These are phyloP conservation scores for Kodamaea ohmeri DNA, from an alignment of 1,139 yeast genomes.

Conservation along the genomic window DNA sequence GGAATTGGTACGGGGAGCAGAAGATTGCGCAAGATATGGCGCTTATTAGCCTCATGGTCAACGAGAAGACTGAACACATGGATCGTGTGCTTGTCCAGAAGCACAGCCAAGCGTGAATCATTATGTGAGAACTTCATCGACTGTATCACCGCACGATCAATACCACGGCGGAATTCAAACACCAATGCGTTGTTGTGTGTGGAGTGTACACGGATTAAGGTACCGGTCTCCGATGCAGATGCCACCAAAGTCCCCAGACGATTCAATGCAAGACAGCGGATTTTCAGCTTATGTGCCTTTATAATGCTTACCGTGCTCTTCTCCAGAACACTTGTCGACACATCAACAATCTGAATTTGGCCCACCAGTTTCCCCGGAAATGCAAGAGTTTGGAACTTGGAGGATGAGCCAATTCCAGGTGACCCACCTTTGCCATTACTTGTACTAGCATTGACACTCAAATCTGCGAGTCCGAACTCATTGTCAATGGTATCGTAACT, in stretches of 20 bases:
- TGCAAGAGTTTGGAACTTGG: conserved; percentile 55
- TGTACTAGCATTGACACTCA: conserved; percentile 36
- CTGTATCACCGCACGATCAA: conserved; percentile 77
- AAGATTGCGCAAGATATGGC: conserved; percentile 65
- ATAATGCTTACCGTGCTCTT: conserved; percentile 66
- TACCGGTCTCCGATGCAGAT: conserved; percentile 85
- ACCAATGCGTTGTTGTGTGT: conserved; percentile 69
- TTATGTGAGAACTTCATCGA: conserved; percentile 82
- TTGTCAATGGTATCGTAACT: conserved; percentile 72
- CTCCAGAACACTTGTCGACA: conserved; percentile 59
- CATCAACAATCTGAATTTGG: conserved; percentile 75
- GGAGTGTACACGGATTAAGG: conserved; percentile 76
- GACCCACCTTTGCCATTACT: conserved; percentile 2
- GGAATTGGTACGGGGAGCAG: conserved; percentile 63
- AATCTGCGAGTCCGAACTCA: conserved; percentile 65
- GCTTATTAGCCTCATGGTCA: conserved; percentile 41
- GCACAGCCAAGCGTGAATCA: conserved; percentile 72
- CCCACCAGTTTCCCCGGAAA: conserved; percentile 72
- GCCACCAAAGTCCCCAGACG: conserved; percentile 79
- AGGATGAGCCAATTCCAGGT: conserved; percentile 16
- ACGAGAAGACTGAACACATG: conserved; percentile 66
- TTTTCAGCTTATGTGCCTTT: conserved; percentile 76
- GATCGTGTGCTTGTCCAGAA: conserved; percentile 84
- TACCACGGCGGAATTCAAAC: conserved; percentile 83
- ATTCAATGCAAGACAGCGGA: conserved; percentile 67